Conservation (phyloP, 1,139 yeast species). For the Saccharomyces hybrid region DNA sequence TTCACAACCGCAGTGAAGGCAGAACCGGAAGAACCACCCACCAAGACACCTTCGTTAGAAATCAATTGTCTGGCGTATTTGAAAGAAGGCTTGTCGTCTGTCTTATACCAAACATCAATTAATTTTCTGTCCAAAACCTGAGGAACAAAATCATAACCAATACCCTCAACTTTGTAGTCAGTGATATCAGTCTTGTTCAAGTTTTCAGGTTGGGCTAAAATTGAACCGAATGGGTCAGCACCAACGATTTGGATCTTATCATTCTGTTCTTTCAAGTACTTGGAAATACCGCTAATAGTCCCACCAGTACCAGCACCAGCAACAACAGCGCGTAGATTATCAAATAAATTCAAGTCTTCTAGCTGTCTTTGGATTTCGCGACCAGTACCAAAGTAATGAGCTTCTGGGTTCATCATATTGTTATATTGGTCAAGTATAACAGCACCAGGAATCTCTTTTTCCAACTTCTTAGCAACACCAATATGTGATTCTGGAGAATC, state of each 20-base stretch:
- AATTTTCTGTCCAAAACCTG: conserved; percentile 61
- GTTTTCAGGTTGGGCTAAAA: conserved; percentile 73
- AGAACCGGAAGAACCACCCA: conserved; percentile 84
- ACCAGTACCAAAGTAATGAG: conserved; percentile 82
- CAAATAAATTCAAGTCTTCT: conserved; percentile 38
- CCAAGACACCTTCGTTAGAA: conserved; percentile 77
- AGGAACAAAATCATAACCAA: conserved; percentile 85
- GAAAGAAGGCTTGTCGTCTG: conserved; percentile 77
- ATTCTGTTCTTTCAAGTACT: conserved; percentile 67
- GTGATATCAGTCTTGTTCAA: conserved; percentile 50
- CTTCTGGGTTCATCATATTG: conserved; percentile 71
- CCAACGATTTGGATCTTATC: conserved; percentile 56
- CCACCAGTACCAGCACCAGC: conserved; percentile 95
- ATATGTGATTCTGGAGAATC: conserved; percentile 88
- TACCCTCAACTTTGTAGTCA: conserved; percentile 80
- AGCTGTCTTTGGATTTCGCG: conserved; percentile 75
- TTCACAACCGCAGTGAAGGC: conserved; percentile 76
- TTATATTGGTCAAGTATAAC: conserved; percentile 80
- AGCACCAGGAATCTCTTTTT: conserved; percentile 79
- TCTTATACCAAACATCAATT: conserved; percentile 79
- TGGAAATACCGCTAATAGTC: conserved; percentile 79
- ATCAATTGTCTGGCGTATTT: conserved; percentile 75
- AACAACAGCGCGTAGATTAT: conserved; percentile 64
- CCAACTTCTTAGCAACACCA: conserved; percentile 77
- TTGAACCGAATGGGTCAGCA: conserved; percentile 86